Evolutionary conservation across 352 stramenopile species (phyloP), one percentile per base, ranked within the genome.

Genomic region (Phytophthora kernoviae): DNA sequence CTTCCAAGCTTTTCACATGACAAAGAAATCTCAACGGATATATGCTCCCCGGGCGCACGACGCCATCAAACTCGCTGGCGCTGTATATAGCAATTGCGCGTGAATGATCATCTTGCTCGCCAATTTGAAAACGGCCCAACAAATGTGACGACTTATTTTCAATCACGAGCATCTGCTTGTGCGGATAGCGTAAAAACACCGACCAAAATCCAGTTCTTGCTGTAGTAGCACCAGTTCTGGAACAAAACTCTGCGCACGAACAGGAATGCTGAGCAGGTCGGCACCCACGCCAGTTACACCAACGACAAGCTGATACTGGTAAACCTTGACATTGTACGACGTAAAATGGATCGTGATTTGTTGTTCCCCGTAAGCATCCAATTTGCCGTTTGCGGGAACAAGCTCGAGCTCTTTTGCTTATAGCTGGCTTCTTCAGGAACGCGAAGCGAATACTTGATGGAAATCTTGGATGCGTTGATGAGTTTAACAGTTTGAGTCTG

Each of bases 391-490:
- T 0, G 65, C 63, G 2, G 96, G 96, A 32, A 68, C 54, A n/a
- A 98, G 50, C 44, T 86, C 75, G 24, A 98, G 88, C 70, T 98
- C 96, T 91, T 90, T 52, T 96, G 83, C 40, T 87, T 91, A 68
- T 94, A 97, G 42, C 79, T 84, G 2, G 87, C 88, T 55, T 98
- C 95, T 59, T 98, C 90, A 1, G 94, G 93, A 30, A 98, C 92
- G 9, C 81, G 76, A 11, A 98, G 77, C 8, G 68, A 77, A 63
- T 94, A 98, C 17, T 84, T 78, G 76, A 98, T 96, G 9, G 88
- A 72, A 37, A 98, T 98, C 21, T 97, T 96, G 10, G 90, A 98
- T 8, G 96, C 96, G 65, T 98, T 98, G 43, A 92, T 74, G 9
- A 98, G 81, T 40, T 83, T 90, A 27, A 97, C 48, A 4, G 60